A percentile compares a stretch with the other conserved stretches of the same genome.
Conservation (phyloP, 2,329 filamentous ascomycete species). For the Fusarium sp. region DNA sequence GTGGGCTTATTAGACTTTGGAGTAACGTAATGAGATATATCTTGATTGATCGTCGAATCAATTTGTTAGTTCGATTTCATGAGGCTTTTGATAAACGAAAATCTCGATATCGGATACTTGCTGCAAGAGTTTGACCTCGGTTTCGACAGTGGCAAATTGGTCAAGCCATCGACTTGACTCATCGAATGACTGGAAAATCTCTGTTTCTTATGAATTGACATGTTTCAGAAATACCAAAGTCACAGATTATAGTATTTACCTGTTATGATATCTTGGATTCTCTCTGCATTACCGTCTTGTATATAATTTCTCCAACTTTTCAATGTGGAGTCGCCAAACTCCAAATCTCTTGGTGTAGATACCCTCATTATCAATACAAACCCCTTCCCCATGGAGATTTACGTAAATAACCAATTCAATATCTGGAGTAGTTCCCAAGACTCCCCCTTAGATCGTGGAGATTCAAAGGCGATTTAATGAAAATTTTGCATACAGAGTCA, state of each 20-base stretch:
- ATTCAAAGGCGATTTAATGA: not conserved
- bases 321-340: not conserved
- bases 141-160: not conserved
- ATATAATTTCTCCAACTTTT: not conserved
- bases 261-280: fast-evolving
- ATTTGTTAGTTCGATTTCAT: too few relatives aligned
- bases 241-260: too few relatives aligned
- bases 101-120: not conserved
- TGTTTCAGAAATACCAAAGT: too few relatives aligned
- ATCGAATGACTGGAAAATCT: not conserved
- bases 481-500: constrained; percentile 7
- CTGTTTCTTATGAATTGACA: not conserved
- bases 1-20: not conserved
- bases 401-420: constrained; percentile 14
- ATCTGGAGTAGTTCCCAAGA: not conserved
- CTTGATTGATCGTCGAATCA: not conserved
- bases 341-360: not conserved
- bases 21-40: constrained; percentile 14
- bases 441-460: constrained; percentile 9
- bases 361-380: not conserved
- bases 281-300: not conserved
- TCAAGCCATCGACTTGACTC: not conserved
- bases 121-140: not conserved
- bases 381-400: constrained; percentile 32
- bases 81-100: not conserved